Percentiles rank a stretch among this genome's conserved stretches.
These are phyloP conservation scores for Amanita pallidorosea DNA, from an alignment of 768 basidiomycete species.

Conservation along the genomic window DNA sequence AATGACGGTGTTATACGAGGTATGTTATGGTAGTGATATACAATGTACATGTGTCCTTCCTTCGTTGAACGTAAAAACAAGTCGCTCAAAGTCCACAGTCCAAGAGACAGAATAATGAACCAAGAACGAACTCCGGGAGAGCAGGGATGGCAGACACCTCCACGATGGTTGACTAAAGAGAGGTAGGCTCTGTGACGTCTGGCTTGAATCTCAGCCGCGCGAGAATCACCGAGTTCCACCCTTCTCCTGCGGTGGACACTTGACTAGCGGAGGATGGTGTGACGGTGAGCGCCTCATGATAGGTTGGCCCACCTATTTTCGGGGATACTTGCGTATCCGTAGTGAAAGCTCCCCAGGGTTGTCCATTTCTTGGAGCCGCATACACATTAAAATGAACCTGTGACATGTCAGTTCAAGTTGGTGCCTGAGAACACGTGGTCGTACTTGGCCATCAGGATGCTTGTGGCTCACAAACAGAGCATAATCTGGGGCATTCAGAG, in stretches of 20 bases:
- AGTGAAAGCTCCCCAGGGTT: constrained; percentile 50
- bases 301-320: constrained; percentile 23
- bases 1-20: neutral
- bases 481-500: constrained; percentile 54
- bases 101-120: constrained; percentile 7
- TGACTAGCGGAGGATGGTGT: constrained; percentile 22
- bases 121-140: constrained; percentile 1
- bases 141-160: neutral
- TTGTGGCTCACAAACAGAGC: constrained; percentile 67
- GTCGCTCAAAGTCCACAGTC: neutral
- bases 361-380: constrained; percentile 25
- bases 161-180: constrained; percentile 12
- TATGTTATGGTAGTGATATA: neutral
- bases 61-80: neutral
- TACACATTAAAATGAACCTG: constrained; percentile 48
- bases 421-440: neutral
- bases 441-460: constrained; percentile 51
- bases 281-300: constrained; percentile 18
- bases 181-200: constrained; percentile 33
- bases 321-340: constrained; percentile 24
- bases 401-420: neutral
- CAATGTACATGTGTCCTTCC: neutral
- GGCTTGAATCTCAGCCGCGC: constrained; percentile 40
- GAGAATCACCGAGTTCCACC: constrained; percentile 37
- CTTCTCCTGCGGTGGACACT: constrained; percentile 25